phyloP scores from a whole-genome alignment of 2,329 filamentous ascomycete species.

The Venturia carpophila region DNA sequence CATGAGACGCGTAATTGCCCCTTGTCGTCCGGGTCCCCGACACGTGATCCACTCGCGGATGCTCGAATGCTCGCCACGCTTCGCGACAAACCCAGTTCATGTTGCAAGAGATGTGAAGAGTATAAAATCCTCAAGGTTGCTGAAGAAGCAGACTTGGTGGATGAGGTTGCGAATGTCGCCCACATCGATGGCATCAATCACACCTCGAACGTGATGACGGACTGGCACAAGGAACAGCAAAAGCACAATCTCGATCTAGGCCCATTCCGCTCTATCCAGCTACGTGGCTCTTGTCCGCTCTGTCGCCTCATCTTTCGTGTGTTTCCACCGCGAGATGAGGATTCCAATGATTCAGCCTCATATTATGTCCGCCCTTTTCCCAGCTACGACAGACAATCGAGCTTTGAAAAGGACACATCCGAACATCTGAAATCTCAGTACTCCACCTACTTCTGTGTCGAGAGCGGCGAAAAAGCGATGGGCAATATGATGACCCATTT shows the following conservation, averaged over 20 bases:
- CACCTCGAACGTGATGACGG: background rate
- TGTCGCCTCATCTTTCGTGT: constrained; percentile 12
- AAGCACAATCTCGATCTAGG: constrained; percentile 14
- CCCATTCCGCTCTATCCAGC: background rate
- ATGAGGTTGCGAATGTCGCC: background rate
- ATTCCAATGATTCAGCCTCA: background rate
- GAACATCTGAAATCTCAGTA: constrained; percentile 6
- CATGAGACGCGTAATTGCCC: background rate
- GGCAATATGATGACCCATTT: constrained; percentile 1
- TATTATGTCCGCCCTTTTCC: constrained; percentile 11
- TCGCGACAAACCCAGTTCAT: constrained; percentile 1
- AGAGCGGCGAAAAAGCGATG: background rate
- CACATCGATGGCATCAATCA: constrained; percentile 7
- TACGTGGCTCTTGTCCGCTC: constrained; percentile 5
- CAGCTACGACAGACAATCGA: constrained; percentile 11
- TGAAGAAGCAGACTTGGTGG: constrained; percentile 6
- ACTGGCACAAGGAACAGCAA: constrained; percentile 7
- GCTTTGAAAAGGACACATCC: background rate
- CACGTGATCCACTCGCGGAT: constrained; percentile 1
- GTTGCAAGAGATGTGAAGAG: constrained; percentile 4
- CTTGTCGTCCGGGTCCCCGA: background rate
- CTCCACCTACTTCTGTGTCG: constrained; percentile 5
- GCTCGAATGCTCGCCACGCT: background rate
- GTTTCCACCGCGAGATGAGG: constrained; percentile 5
- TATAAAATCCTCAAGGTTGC: background rate